Base-by-base conservation (phyloP, 2,329 filamentous ascomycete species). In the Ascocoryne sarcoides region DNA sequence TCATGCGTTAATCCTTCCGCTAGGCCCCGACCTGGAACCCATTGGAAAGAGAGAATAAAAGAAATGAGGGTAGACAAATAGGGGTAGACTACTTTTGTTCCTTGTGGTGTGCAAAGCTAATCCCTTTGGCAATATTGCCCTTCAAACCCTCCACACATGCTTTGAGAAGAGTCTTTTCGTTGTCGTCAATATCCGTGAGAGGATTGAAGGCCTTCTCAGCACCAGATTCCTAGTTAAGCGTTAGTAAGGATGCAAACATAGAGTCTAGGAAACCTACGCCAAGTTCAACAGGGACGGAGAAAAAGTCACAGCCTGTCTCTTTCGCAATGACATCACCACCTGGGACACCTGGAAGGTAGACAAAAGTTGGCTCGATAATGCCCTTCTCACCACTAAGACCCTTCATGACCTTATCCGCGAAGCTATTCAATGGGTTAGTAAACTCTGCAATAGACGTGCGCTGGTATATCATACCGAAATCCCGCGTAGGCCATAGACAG, bases 401-500 rank as follows among this genome's bases (percentile, higher is more conserved):
- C 71, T 83, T 88, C 61, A 98, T 79, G 45, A 98, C 74, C 69
- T 89, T 88, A 74, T 96, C 88, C 56, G 92, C 86, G 61, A 96
- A 96, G 58, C 88, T 88, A 43, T 12, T 7, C 7, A 26, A 26
- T 7, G 12, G 7, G 23, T 26, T 26, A 26, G 23, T 7, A 7
- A 26, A 26, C 7, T 12, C 12, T 12, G 23, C 7, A 26, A 12
- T 7, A 26, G 7, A 12, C 7, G 23, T 12, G 12, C 23, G 23
- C 23, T 12, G 23, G 12, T 16, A 12, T 30, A 43, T 59, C 73
- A 52, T 68, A 89, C 83, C 87, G 84, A 79, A 81, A 96, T 54
- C 92, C 92, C 54, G 92, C 92, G 63, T 88, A 93, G 46, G 88
- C 88, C 88, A 95, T 95, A 57, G 87, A 94, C 40, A 95, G 75